Evolutionary conservation across 2,329 filamentous ascomycete genomes (phyloP).

Genomic region (Aspergillus tubingensis): DNA sequence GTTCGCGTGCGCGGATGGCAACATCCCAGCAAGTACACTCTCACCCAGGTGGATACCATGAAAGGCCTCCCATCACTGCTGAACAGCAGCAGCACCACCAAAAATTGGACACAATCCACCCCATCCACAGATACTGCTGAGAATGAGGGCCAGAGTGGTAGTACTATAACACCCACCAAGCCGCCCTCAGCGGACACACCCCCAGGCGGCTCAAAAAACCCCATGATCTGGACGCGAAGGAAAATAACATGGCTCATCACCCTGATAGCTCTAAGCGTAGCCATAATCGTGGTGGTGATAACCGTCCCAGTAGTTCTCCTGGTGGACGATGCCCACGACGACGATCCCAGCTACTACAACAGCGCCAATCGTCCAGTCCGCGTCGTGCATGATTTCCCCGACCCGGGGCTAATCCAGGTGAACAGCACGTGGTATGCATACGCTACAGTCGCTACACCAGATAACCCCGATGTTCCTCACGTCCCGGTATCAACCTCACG

Average conservation of each 20-base stretch:
- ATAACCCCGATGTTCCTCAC: slow-evolving; percentile 33
- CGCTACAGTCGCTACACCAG: slow-evolving; percentile 29
- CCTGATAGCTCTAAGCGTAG: background rate
- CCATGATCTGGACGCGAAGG: slow-evolving; percentile 13
- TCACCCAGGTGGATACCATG: background rate
- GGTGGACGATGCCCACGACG: slow-evolving; percentile 1
- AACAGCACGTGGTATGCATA: slow-evolving; percentile 40
- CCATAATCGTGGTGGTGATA: slow-evolving; percentile 16
- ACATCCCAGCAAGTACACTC: background rate
- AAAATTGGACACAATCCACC: background rate
- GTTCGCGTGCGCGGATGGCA: background rate
- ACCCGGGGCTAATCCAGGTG: slow-evolving; percentile 32
- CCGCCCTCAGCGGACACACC: background rate
- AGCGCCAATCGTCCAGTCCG: slow-evolving; percentile 23
- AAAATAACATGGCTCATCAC: slow-evolving; percentile 9
- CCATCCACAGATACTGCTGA: background rate
- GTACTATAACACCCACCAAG: slow-evolving; percentile 1
- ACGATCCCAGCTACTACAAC: slow-evolving; percentile 22
- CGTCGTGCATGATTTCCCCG: slow-evolving; percentile 32
- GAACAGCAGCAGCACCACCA: background rate
- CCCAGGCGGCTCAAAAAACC: background rate
- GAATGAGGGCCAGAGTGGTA: background rate
- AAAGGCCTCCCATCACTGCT: background rate
- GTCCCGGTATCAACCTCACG: slow-evolving; percentile 56
- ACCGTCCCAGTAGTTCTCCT: slow-evolving; percentile 24